Evolutionary conservation across 2,329 filamentous ascomycete species (phyloP).

Genomic region (Aspergillus flavus): DNA sequence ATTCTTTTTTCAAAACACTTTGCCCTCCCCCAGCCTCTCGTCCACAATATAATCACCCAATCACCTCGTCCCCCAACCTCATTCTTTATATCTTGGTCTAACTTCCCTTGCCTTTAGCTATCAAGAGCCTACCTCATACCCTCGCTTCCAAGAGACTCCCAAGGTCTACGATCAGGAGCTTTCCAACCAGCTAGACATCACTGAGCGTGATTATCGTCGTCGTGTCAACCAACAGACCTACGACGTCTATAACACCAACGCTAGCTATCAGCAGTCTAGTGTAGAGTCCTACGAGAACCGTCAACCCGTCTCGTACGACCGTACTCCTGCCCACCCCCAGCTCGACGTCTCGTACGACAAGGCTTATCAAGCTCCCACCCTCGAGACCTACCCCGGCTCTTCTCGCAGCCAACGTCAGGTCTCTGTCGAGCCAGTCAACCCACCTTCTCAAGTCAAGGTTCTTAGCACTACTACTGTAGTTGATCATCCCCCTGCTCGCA

Average conservation of each 20-base stretch:
- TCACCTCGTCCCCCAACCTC: constrained; percentile 11
- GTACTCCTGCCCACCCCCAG: constrained; percentile 11
- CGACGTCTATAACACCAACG: constrained; percentile 42
- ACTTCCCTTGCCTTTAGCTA: constrained; percentile 48
- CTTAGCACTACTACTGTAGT: constrained; percentile 51
- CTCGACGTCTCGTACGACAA: constrained; percentile 37
- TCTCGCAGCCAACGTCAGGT: constrained; percentile 33
- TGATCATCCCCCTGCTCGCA: constrained; percentile 57
- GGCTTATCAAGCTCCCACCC: constrained; percentile 35
- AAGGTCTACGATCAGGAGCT: constrained; percentile 45
- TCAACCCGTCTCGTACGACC: constrained; percentile 27
- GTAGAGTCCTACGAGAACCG: constrained; percentile 22
- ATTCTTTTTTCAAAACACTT: constrained; percentile 5
- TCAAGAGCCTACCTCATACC: constrained; percentile 55
- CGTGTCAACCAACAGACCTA: constrained; percentile 55
- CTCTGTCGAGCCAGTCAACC: constrained; percentile 37
- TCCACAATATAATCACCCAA: constrained; percentile 11
- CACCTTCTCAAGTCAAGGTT: constrained; percentile 54
- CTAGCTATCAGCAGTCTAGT: constrained; percentile 16
- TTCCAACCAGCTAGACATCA: constrained; percentile 54
- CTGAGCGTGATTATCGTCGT: constrained; percentile 68
- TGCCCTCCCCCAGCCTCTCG: constrained; percentile 5
- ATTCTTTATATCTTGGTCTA: constrained; percentile 31
- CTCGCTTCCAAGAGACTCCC: constrained; percentile 49
- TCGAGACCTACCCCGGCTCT: constrained; percentile 46